Conservation (phyloP, 768 basidiomycete genomes). For the Ramaria sp. region DNA sequence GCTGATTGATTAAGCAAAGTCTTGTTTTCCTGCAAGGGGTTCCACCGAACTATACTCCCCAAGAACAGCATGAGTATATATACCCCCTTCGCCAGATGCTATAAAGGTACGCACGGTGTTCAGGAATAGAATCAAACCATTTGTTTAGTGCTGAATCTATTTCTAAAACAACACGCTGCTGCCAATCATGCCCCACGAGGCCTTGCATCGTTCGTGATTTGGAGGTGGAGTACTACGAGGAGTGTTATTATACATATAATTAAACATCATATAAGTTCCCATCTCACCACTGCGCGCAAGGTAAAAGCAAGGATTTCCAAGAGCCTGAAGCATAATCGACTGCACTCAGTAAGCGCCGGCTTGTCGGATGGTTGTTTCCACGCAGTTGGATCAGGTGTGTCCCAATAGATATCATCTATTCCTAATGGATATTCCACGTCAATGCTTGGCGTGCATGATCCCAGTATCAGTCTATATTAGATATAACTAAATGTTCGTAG, state of each 20-base stretch:
- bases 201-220: conserved; percentile 43
- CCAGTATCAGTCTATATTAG: not conserved
- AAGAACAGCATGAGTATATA: not conserved
- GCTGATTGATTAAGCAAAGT: conserved; percentile 11
- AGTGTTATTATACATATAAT: too few species aligned
- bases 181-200: conserved; percentile 41
- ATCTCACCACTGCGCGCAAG: conserved; percentile 43
- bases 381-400: conserved; percentile 40
- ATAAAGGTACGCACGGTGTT: conserved; percentile 31
- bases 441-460: conserved; percentile 31
- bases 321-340: conserved; percentile 43
- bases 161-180: conserved; percentile 56
- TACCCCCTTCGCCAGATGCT: too few species aligned
- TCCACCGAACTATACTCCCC: not conserved
- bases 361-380: conserved; percentile 55
- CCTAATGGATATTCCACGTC: conserved; percentile 63
- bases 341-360: conserved; percentile 43
- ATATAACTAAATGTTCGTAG: conserved; percentile 15
- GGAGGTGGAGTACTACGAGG: conserved; percentile 55
- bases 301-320: conserved; percentile 50
- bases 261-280: too few species aligned
- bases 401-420: conserved; percentile 78
- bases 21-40: conserved; percentile 17
- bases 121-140: conserved; percentile 58
- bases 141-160: conserved; percentile 61